Percentiles rank a stretch among this genome's conserved stretches.
Conservation (phyloP, 2,329 filamentous ascomycete genomes). For the Trichoderma arundinaceum region DNA sequence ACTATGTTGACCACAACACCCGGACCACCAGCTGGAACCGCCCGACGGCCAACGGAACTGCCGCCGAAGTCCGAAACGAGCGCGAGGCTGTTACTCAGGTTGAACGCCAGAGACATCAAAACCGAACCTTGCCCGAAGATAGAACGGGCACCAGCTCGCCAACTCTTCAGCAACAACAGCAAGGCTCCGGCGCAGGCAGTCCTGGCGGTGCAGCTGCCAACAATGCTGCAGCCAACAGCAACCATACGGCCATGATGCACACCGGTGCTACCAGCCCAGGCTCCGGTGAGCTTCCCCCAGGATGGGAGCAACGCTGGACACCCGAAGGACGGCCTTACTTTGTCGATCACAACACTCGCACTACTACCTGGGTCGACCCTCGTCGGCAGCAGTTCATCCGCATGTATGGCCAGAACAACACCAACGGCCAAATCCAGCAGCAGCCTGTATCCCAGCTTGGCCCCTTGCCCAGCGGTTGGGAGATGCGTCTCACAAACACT, state of each 20-base stretch:
- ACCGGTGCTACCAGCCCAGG: conserved; percentile 92
- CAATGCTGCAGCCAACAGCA: conserved; percentile 49
- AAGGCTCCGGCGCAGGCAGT: conserved; percentile 49
- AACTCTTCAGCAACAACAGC: conserved; percentile 65
- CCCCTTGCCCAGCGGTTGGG: conserved; percentile 95
- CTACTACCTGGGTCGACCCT: conserved; percentile 98
- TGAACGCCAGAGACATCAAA: conserved; percentile 92
- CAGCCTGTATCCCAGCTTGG: conserved; percentile 97
- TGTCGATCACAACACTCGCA: conserved; percentile 97
- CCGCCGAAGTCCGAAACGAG: conserved; percentile 72
- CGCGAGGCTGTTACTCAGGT: conserved; percentile 91
- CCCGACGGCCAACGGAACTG: conserved; percentile 78
- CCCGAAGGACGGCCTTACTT: conserved; percentile 96
- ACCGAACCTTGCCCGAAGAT: conserved; percentile 93
- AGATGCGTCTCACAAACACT: conserved; percentile 99
- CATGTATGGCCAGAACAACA: conserved; percentile 92
- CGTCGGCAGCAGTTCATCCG: conserved; percentile 96
- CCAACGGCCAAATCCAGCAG: conserved; percentile 88
- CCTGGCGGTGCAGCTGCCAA: conserved; percentile 35
- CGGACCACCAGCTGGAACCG: conserved; percentile 95
- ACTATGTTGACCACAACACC: conserved; percentile 98
- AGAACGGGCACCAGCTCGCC: conserved; percentile 92
- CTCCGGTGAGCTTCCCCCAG: conserved; percentile 89
- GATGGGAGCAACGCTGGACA: conserved; percentile 96
- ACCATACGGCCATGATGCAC: conserved; percentile 81